phyloP scores from a whole-genome alignment of 2,329 filamentous ascomycete genomes.

The Colletotrichum sp. region DNA sequence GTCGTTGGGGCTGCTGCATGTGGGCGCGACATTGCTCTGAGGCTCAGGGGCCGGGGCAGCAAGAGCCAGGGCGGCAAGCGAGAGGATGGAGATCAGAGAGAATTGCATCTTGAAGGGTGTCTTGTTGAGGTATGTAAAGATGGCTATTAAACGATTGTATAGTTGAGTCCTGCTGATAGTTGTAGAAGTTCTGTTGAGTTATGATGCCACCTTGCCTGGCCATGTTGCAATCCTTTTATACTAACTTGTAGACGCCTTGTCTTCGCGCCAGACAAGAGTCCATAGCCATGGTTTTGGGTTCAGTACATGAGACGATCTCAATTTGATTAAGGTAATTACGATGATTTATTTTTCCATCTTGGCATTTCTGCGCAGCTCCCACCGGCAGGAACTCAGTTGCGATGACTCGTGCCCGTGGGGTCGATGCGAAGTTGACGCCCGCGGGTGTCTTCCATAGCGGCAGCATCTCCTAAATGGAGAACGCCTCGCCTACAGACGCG shows the following conservation, averaged over 20 bases:
- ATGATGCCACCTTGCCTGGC: neutral
- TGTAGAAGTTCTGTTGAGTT: neutral
- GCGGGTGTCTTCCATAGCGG: neutral
- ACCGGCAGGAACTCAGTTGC: neutral
- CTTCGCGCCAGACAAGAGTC: neutral
- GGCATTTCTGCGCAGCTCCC: neutral
- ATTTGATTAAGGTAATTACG: neutral
- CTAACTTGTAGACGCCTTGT: neutral
- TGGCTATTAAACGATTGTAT: neutral
- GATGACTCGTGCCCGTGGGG: neutral
- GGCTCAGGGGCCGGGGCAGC: neutral
- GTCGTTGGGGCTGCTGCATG: neutral
- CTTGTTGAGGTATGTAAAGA: neutral
- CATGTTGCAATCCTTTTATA: neutral
- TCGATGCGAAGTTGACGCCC: neutral
- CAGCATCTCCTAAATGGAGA: neutral
- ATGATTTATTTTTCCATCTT: neutral
- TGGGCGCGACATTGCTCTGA: neutral
- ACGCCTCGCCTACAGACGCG: neutral
- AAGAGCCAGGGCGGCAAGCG: neutral
- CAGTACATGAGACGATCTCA: neutral
- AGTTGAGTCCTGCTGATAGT: neutral
- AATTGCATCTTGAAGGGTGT: neutral
- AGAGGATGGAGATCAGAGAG: neutral
- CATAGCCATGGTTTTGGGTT: neutral